Evolutionary conservation across 345 rosid genomes (phyloP).

Genomic region (Diplotaxis tenuifolia): DNA sequence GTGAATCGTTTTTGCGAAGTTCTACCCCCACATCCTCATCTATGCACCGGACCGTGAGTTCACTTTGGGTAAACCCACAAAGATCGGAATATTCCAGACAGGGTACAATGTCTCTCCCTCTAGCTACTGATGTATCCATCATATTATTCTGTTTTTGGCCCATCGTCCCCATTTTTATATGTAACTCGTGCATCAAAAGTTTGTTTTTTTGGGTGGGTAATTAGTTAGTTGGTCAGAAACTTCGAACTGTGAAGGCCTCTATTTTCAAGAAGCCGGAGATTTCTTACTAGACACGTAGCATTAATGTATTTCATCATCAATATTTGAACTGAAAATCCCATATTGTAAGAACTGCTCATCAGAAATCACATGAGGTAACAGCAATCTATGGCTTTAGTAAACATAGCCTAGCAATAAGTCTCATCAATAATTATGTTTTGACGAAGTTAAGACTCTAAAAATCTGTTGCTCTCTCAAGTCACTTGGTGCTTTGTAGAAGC

Average conservation of each 20-base stretch:
- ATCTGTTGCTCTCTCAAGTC: background rate
- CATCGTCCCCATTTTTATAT: conserved; percentile 22
- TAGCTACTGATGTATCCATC: conserved; percentile 51
- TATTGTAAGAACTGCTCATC: conserved; percentile 26
- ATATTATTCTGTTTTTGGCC: conserved; percentile 31
- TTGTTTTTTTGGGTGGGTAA: conserved; percentile 30
- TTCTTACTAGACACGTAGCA: conserved; percentile 18
- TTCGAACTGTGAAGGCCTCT: conserved; percentile 23
- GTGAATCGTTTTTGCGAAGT: conserved; percentile 92
- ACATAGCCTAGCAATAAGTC: background rate
- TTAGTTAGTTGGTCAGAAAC: conserved; percentile 19
- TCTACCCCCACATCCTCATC: conserved; percentile 66
- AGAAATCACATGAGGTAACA: background rate
- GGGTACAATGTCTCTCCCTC: conserved; percentile 87
- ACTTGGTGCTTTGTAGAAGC: background rate
- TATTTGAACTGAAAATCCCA: conserved; percentile 20
- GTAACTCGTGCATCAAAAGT: background rate
- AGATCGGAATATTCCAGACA: conserved; percentile 81
- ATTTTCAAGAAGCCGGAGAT: conserved; percentile 22
- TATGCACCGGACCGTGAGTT: conserved; percentile 38
- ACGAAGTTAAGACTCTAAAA: background rate
- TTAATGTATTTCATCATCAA: conserved; percentile 19
- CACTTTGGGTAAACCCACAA: conserved; percentile 58
- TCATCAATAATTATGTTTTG: too few relatives aligned
- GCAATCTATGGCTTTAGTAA: background rate